These are phyloP conservation scores for Daedaleopsis nitida DNA, from an alignment of 768 basidiomycete species.

Conservation along the genomic window DNA sequence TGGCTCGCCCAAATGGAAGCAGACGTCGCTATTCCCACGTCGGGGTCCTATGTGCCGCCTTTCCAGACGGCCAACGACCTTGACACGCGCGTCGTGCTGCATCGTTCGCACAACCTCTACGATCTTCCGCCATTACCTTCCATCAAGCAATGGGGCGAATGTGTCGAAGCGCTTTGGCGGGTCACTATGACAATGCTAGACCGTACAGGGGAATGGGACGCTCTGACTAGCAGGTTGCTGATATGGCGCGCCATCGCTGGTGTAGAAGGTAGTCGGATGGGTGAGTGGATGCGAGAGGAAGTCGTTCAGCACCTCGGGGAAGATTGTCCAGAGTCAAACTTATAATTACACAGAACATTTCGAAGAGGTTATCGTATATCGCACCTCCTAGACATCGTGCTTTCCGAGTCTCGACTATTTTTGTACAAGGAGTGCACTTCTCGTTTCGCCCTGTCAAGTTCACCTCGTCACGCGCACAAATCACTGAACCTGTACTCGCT, in stretches of 20 bases:
- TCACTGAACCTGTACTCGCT: no score
- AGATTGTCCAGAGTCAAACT: no score
- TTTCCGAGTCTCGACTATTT: no score
- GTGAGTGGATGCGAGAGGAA: slow-evolving; percentile 59
- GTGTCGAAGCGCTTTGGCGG: slow-evolving; percentile 60
- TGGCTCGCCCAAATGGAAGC: slow-evolving; percentile 17
- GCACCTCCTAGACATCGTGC: no score
- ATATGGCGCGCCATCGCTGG: slow-evolving; percentile 55
- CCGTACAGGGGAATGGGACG: slow-evolving; percentile 47
- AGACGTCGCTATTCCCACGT: slow-evolving; percentile 11
- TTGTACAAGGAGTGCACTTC: no score
- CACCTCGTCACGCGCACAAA: no score
- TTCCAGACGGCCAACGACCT: not conserved
- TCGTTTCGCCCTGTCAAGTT: no score
- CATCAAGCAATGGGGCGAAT: slow-evolving; percentile 48
- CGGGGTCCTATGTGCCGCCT: not conserved
- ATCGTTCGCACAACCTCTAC: slow-evolving; percentile 30
- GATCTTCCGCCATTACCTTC: slow-evolving; percentile 31
- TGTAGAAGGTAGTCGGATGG: slow-evolving; percentile 35
- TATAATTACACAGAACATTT: no score
- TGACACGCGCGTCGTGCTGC: slow-evolving; percentile 1
- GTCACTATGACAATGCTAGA: slow-evolving; percentile 43
- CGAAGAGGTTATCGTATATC: no score
- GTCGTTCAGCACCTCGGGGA: slow-evolving; percentile 27
- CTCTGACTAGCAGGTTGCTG: slow-evolving; percentile 54